Evolutionary conservation across 331 rosid genomes (phyloP).

Genomic region (Rosa hybrid): DNA sequence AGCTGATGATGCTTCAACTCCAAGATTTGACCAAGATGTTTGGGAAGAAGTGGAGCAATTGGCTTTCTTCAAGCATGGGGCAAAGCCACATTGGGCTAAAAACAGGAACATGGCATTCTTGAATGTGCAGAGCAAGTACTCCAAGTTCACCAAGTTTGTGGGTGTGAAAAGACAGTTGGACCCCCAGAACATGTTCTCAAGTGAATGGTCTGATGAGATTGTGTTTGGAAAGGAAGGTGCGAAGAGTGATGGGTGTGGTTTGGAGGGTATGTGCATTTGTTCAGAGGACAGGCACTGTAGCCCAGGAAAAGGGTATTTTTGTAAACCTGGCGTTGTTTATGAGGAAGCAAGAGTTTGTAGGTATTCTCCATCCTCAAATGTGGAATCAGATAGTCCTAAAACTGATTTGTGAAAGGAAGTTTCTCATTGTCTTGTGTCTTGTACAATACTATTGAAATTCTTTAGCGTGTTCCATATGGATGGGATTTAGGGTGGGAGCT

Average conservation of each 20-base stretch:
- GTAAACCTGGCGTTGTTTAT: slow-evolving; percentile 55
- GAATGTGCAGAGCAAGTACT: slow-evolving; percentile 45
- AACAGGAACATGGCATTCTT: slow-evolving; percentile 65
- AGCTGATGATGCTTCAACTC: slow-evolving; percentile 49
- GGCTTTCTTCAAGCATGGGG: slow-evolving; percentile 68
- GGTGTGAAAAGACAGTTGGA: slow-evolving; percentile 52
- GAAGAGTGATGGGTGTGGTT: slow-evolving; percentile 62
- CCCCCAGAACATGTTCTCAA: slow-evolving; percentile 57
- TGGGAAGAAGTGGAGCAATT: slow-evolving; percentile 81
- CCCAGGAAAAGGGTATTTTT: slow-evolving; percentile 55
- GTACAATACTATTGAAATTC: not conserved
- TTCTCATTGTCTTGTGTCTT: not conserved
- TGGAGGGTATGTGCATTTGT: slow-evolving; percentile 71
- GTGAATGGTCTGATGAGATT: slow-evolving; percentile 67
- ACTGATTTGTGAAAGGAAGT: not conserved
- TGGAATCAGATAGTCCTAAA: slow-evolving; percentile 10
- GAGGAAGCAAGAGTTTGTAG: slow-evolving; percentile 76
- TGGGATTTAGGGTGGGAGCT: not conserved
- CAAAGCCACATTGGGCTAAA: slow-evolving; percentile 86
- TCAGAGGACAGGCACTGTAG: slow-evolving; percentile 61
- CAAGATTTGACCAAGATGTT: slow-evolving; percentile 64
- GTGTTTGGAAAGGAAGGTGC: slow-evolving; percentile 41
- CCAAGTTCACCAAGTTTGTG: slow-evolving; percentile 42
- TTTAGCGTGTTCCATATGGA: not conserved
- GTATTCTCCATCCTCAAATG: slow-evolving; percentile 23